Evolutionary conservation across 768 basidiomycete species (phyloP).

Genomic region (Phanerochaete sordida): DNA sequence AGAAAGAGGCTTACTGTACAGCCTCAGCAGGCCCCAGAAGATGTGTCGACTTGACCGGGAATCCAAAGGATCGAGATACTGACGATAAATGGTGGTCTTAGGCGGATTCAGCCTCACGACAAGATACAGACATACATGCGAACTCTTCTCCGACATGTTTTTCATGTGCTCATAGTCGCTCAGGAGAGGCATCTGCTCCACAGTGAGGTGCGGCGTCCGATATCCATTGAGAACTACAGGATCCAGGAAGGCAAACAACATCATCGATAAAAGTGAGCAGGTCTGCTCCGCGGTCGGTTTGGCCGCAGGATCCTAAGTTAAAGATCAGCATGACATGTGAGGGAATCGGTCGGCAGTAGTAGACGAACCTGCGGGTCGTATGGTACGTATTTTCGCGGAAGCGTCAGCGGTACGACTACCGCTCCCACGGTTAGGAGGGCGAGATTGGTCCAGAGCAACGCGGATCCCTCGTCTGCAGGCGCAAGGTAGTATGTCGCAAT

Average conservation of each 20-base stretch:
- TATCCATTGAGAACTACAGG: slow-evolving; percentile 42
- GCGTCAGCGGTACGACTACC: slow-evolving; percentile 48
- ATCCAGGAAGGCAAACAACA: slow-evolving; percentile 54
- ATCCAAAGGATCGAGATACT: slow-evolving; percentile 31
- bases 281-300: slow-evolving; percentile 29
- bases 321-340: background rate
- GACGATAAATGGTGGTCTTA: no score
- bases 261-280: slow-evolving; percentile 26
- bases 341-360: background rate
- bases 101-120: slow-evolving; percentile 2
- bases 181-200: slow-evolving; percentile 41
- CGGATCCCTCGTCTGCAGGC: slow-evolving; percentile 45
- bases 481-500: slow-evolving; percentile 46
- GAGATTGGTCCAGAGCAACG: slow-evolving; percentile 53
- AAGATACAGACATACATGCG: slow-evolving; percentile 17
- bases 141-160: slow-evolving; percentile 30
- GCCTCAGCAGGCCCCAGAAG: slow-evolving; percentile 23
- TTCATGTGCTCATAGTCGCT: slow-evolving; percentile 43
- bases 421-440: slow-evolving; percentile 41
- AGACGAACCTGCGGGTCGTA: slow-evolving; percentile 45
- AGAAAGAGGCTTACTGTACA: background rate
- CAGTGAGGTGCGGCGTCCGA: slow-evolving; percentile 38
- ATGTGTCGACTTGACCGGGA: slow-evolving; percentile 17
- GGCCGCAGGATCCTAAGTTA: slow-evolving; percentile 20
- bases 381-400: slow-evolving; percentile 57